Conservation (phyloP, 495 filamentous ascomycete genomes). For the Talaromyces wortmannii region DNA sequence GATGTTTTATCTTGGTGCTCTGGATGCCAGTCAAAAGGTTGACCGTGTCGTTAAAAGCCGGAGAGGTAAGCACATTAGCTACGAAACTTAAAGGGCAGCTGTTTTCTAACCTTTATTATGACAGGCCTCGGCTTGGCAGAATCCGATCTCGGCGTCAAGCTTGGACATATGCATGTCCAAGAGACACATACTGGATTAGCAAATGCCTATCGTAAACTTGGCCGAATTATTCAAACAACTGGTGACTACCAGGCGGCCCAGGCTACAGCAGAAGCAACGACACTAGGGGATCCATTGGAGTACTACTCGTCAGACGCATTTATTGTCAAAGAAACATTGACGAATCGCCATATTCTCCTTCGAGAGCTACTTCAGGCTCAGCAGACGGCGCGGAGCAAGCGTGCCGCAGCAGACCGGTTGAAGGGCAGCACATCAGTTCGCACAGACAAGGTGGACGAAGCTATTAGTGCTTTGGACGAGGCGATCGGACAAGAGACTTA, state of each 20-base stretch:
- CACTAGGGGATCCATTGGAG: constrained; percentile 84
- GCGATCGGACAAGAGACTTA: constrained; percentile 72
- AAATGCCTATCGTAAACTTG: constrained; percentile 90
- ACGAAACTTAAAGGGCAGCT: neutral
- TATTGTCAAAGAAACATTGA: constrained; percentile 98
- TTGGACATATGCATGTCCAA: constrained; percentile 76
- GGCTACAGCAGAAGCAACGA: constrained; percentile 93
- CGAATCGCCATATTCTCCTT: constrained; percentile 96
- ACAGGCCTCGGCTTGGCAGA: constrained; percentile 86
- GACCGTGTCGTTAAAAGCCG: constrained; percentile 89
- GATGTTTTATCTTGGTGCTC: constrained; percentile 87
- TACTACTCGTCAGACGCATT: constrained; percentile 96
- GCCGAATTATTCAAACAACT: constrained; percentile 82
- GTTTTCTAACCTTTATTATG: neutral
- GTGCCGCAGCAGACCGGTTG: constrained; percentile 78
- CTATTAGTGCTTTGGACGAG: constrained; percentile 80
- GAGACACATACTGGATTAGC: constrained; percentile 84
- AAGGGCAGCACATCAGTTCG: constrained; percentile 77
- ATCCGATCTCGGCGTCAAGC: constrained; percentile 85
- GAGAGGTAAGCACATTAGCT: constrained; percentile 55
- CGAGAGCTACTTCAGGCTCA: constrained; percentile 88
- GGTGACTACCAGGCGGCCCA: constrained; percentile 97
- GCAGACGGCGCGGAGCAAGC: constrained; percentile 68
- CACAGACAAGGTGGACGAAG: constrained; percentile 93
- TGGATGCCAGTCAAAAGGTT: constrained; percentile 94